These are phyloP conservation scores for Fusarium poae DNA, from an alignment of 2,329 filamentous ascomycete genomes.

Conservation along the genomic window DNA sequence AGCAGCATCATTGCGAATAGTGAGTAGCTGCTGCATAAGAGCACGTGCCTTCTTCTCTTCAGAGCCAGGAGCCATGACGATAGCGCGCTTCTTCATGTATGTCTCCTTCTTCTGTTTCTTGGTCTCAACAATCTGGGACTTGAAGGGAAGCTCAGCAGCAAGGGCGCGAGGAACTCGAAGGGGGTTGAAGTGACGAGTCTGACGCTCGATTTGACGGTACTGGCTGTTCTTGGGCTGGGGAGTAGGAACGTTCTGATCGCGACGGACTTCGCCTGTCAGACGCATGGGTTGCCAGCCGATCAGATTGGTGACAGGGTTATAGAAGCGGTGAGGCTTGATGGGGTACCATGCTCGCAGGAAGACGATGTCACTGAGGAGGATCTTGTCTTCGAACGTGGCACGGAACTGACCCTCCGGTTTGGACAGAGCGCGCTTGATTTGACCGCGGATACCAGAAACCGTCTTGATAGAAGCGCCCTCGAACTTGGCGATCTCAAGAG, in stretches of 20 bases:
- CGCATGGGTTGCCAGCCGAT: constrained; percentile 96
- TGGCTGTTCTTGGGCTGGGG: constrained; percentile 86
- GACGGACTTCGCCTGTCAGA: constrained; percentile 90
- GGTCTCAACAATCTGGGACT: constrained; percentile 87
- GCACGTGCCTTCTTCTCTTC: constrained; percentile 92
- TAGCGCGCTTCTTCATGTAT: constrained; percentile 95
- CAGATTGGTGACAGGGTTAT: constrained; percentile 95
- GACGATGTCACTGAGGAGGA: constrained; percentile 95
- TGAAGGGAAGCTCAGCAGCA: constrained; percentile 89
- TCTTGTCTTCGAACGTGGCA: constrained; percentile 98
- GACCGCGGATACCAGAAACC: constrained; percentile 92
- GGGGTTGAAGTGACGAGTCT: constrained; percentile 81
- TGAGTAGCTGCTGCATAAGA: constrained; percentile 92
- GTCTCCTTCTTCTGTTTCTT: constrained; percentile 84
- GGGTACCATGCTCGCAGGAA: constrained; percentile 98
- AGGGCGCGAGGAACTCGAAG: constrained; percentile 82
- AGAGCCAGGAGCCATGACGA: constrained; percentile 80
- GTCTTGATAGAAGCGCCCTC: constrained; percentile 96
- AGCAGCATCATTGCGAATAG: constrained; percentile 89
- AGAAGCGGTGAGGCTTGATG: constrained; percentile 94
- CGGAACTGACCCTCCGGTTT: constrained; percentile 97
- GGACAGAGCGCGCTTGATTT: constrained; percentile 94
- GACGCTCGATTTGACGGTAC: constrained; percentile 78
- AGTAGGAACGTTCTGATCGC: constrained; percentile 78
- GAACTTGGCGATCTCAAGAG: constrained; percentile 97